Evolutionary conservation across 2,329 filamentous ascomycete species (phyloP).

Genomic region (Cladosporium sphaerospermum): DNA sequence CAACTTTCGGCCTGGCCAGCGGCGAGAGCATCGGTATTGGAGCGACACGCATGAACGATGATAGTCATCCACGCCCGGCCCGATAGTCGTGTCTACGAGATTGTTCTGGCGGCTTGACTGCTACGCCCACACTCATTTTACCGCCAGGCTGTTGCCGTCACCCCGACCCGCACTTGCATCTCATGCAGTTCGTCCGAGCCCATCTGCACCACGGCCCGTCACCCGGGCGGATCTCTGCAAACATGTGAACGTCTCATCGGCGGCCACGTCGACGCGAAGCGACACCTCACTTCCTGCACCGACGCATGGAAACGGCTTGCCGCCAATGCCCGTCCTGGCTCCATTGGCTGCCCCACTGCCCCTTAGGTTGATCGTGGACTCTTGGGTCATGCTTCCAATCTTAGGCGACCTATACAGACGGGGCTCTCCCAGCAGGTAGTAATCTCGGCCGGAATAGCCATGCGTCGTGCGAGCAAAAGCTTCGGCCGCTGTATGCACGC

Average conservation of each 20-base stretch:
- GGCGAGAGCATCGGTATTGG: too few species aligned
- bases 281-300: constrained; percentile 8
- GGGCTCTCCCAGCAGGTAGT: too few species aligned
- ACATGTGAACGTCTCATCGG: constrained; percentile 5
- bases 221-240: neutral
- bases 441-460: too few species aligned
- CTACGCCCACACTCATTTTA: too few species aligned
- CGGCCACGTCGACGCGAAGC: constrained; percentile 7
- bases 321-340: neutral
- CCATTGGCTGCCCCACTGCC: constrained; percentile 3
- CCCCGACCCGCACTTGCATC: neutral
- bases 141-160: neutral
- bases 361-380: neutral
- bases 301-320: neutral
- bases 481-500: neutral
- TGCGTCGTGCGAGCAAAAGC: too few species aligned
- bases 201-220: constrained; percentile 4
- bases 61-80: too few species aligned
- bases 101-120: too few species aligned
- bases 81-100: too few species aligned
- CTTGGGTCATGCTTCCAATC: neutral
- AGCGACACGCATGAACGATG: too few species aligned
- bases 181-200: constrained; percentile 5
- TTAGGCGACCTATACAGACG: neutral
- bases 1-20: too few species aligned